A percentile compares a stretch with the other conserved stretches of the same genome.
Conservation (phyloP, 306 rosid genomes). For the Hylodesmum podocarpum region DNA sequence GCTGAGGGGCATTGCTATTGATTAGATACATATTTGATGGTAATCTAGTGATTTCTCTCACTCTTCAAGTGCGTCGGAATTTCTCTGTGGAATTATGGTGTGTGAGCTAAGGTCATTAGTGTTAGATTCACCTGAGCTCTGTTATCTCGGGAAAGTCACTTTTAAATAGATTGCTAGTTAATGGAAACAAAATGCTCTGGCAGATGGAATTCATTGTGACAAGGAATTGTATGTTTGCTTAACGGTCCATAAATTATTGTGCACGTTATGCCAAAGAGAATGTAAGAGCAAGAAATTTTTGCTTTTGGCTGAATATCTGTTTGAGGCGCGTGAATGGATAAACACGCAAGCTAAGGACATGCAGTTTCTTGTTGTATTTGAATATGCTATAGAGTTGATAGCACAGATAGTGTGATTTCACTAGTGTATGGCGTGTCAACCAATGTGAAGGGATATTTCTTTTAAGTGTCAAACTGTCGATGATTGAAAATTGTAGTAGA, state of each 20-base stretch:
- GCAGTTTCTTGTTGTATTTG: constrained; percentile 8
- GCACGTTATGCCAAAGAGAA: not conserved
- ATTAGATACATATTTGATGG: not conserved
- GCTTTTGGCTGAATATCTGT: not conserved
- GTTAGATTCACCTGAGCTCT: constrained; percentile 16
- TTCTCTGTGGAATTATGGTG: not conserved
- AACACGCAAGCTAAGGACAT: not conserved
- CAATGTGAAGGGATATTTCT: not conserved
- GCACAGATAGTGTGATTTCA: not conserved
- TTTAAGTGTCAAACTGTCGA: not conserved
- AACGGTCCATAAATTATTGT: too few relatives aligned
- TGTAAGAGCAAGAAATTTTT: not conserved
- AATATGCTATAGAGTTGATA: constrained; percentile 1
- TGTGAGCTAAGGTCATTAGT: not conserved
- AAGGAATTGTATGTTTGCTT: not conserved
- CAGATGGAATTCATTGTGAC: constrained; percentile 10
- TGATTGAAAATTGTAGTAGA: not conserved
- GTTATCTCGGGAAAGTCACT: constrained; percentile 6
- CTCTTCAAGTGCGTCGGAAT: not conserved
- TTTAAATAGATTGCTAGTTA: constrained; percentile 8
- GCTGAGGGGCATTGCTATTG: not conserved
- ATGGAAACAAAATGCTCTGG: not conserved
- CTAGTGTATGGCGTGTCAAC: not conserved
- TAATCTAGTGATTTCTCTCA: not conserved
- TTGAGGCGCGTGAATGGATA: not conserved